Conservation (phyloP, 202 grass and related monocot species). For the Schoenoplectus tabernaemontani region DNA sequence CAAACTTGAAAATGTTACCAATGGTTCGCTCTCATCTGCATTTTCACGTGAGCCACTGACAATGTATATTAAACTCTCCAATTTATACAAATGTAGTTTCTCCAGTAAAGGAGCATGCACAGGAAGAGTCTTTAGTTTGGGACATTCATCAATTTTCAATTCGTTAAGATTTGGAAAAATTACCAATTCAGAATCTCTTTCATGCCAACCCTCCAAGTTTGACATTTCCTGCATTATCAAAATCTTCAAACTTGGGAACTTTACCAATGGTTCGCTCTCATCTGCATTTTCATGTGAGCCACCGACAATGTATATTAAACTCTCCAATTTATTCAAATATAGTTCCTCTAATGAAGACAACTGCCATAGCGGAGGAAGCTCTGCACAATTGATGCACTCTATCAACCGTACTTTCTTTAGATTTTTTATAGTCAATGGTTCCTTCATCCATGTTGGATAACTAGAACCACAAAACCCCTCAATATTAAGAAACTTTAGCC, state of each 20-base stretch:
- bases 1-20: no score
- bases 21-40: neutral
- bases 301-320: neutral
- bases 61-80: neutral
- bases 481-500: neutral
- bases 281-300: neutral
- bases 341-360: neutral
- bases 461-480: neutral
- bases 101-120: neutral
- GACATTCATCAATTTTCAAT: neutral
- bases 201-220: constrained; percentile 22
- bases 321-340: neutral
- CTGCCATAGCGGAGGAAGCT: neutral
- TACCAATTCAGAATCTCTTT: neutral
- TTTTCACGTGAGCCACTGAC: neutral
- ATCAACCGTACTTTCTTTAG: neutral
- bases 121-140: neutral
- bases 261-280: neutral
- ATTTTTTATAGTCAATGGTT: neutral
- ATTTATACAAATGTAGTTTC: neutral
- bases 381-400: neutral
- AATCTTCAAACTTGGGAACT: constrained; percentile 5
- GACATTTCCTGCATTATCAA: neutral
- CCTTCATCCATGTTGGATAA: constrained; percentile 22
- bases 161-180: constrained; percentile 9